Evolutionary conservation across 805 yeast genomes (phyloP), one percentile per base, ranked within the genome.

Genomic region (Torulaspora indica): DNA sequence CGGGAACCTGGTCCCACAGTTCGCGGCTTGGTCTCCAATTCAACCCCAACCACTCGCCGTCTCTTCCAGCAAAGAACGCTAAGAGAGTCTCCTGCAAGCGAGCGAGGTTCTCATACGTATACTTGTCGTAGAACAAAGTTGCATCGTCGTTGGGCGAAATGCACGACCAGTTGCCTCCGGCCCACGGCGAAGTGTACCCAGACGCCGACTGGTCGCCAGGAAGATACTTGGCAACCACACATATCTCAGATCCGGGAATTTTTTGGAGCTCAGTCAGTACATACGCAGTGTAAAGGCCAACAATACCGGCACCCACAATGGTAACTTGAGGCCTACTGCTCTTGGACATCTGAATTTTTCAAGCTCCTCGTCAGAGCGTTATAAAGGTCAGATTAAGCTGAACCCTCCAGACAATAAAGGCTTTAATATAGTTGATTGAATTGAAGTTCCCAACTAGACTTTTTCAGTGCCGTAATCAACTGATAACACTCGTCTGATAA

Each of bases 141-240:
- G 65, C 70, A 2, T 61, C 61, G 51, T 80, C 85, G 47, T 74
- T 71, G 2, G 81, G 84, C 0, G 85, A 74, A 37, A 82, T 81
- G 48, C 76, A 70, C 2, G 80, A 73, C 55, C 77, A 78, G 57
- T 78, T 78, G 6, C 79, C 82, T 20, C 83, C 83, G 0, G 95
- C 95, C 76, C 83, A 82, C 0, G 95, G 95, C 0, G 90, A 82
- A 1, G 95, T 80, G 61, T 82, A 86, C 39, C 76, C 70, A 8
- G 18, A 14, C 45, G 77, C 76, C 3, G 88, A 79, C 51, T 78
- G 82, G 56, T 86, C 95, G 4, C 95, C 95, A 2, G 95, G 95
- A 30, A 81, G 62, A 53, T 73, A 76, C 56, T 82, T 77, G 6
- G 86, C 91, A 14, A 81, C 53, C 2, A 85, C 73, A 3, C 77